phyloP scores from a whole-genome alignment of 768 basidiomycete genomes.

The Tulasnella sp. region DNA sequence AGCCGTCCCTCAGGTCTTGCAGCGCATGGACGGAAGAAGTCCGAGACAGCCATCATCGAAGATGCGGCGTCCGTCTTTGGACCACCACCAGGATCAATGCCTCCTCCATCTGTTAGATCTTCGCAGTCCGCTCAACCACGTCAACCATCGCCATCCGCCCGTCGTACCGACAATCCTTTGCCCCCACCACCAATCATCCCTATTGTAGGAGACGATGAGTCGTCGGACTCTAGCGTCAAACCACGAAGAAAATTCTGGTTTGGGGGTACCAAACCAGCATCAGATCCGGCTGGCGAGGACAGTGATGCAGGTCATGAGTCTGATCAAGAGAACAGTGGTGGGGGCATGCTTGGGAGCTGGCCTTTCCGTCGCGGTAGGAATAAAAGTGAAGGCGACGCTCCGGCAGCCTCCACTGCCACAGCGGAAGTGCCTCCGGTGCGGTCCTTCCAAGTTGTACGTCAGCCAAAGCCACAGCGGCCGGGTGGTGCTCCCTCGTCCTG shows the following conservation, averaged over 20 bases:
- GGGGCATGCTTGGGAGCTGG: neutral
- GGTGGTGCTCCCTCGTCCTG: conserved; percentile 4
- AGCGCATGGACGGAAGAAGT: conserved; percentile 59
- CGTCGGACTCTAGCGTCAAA: conserved; percentile 1
- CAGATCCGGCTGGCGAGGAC: conserved; percentile 11
- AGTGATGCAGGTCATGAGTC: conserved; percentile 2
- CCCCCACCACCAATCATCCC: conserved; percentile 14
- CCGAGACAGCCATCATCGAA: conserved; percentile 80
- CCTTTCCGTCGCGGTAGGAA: conserved; percentile 19
- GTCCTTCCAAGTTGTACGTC: conserved; percentile 18
- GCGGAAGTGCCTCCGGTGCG: neutral
- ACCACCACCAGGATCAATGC: neutral
- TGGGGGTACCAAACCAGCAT: neutral
- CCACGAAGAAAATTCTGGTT: conserved; percentile 16
- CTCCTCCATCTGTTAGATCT: neutral
- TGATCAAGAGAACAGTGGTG: neutral
- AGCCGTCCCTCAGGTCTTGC: neutral
- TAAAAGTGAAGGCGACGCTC: conserved; percentile 15
- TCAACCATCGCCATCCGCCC: neutral
- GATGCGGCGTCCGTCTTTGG: conserved; percentile 36
- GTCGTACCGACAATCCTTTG: conserved; percentile 5
- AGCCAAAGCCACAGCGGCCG: conserved; percentile 4
- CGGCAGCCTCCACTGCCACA: neutral
- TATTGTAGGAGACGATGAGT: neutral
- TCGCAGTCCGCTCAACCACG: neutral